Percentiles rank a stretch among this genome's conserved stretches.
Evolutionary conservation across 805 yeast genomes (phyloP).

Genomic region (Kuraishia hungarica): DNA sequence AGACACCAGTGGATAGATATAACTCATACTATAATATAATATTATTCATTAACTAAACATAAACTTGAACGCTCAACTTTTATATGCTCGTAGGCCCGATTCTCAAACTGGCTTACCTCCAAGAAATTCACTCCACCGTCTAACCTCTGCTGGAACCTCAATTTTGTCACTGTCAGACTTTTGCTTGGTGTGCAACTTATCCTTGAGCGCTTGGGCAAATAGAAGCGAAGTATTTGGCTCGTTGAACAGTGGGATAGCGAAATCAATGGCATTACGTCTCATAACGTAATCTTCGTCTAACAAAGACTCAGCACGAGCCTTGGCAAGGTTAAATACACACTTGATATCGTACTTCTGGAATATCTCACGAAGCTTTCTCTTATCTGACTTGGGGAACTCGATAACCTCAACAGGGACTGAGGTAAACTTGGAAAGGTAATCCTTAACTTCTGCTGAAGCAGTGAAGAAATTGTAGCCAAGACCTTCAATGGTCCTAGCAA

Average conservation of each 20-base stretch:
- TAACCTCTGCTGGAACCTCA: conserved; percentile 75
- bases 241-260: conserved; percentile 91
- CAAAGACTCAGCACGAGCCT: conserved; percentile 77
- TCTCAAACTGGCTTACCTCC: conserved; percentile 80
- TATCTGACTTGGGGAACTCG: conserved; percentile 89
- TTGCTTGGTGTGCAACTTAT: conserved; percentile 51
- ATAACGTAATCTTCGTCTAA: conserved; percentile 89
- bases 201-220: conserved; percentile 76
- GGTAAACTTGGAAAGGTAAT: conserved; percentile 50
- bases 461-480: conserved; percentile 79
- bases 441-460: conserved; percentile 64
- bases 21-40: too few relatives aligned
- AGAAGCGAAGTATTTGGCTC: conserved; percentile 90
- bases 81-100: not conserved
- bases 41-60: not conserved
- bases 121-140: conserved; percentile 94
- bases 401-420: conserved; percentile 49
- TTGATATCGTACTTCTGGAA: conserved; percentile 81
- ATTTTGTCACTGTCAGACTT: conserved; percentile 31
- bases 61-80: not conserved
- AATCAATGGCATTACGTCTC: conserved; percentile 99
- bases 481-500: conserved; percentile 59
- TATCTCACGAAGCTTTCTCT: conserved; percentile 86
- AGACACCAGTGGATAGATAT: too few relatives aligned
- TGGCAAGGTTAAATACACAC: conserved; percentile 88